Percentiles rank a stretch among this genome's conserved stretches.
These are phyloP conservation scores for Loxodes magnus DNA, from an alignment of 73 alveolate species.

Conservation along the genomic window DNA sequence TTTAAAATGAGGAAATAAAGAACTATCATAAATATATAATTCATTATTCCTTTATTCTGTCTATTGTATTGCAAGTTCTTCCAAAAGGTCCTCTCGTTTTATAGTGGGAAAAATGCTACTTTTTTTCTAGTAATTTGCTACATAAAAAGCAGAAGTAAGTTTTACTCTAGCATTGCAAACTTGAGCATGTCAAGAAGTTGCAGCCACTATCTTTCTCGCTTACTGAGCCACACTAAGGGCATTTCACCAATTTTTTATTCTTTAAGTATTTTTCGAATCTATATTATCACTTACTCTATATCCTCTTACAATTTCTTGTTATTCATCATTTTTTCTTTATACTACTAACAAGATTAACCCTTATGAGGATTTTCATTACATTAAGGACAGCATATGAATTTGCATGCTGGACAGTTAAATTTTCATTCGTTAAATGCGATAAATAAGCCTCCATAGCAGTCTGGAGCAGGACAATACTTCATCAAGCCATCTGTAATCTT, in stretches of 20 bases:
- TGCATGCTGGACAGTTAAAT: constrained; percentile 10
- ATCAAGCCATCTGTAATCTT: not conserved
- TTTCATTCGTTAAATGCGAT: not conserved
- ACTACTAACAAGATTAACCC: constrained; percentile 2
- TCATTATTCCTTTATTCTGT: not conserved
- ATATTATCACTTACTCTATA: too few relatives aligned
- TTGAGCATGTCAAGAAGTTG: not conserved
- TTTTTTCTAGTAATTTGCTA: not conserved
- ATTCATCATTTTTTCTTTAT: too few relatives aligned
- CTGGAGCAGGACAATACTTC: constrained; percentile 6
- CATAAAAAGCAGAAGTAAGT: not conserved
- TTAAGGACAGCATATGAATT: not conserved
- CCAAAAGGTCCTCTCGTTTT: constrained; percentile 30
- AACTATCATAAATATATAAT: not conserved
- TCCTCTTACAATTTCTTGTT: too few relatives aligned
- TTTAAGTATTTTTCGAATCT: not conserved
- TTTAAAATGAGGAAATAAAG: too few relatives aligned
- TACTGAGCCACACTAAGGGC: not conserved
- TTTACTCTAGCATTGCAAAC: not conserved
- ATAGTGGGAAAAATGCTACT: constrained; percentile 21
- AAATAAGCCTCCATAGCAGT: not conserved
- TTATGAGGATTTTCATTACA: constrained; percentile 7
- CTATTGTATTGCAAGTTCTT: constrained; percentile 22
- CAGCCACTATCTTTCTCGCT: not conserved
- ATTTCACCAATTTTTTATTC: not conserved